Evolutionary conservation across 441 rosid genomes (phyloP).

Genomic region (Sinapis alba): DNA sequence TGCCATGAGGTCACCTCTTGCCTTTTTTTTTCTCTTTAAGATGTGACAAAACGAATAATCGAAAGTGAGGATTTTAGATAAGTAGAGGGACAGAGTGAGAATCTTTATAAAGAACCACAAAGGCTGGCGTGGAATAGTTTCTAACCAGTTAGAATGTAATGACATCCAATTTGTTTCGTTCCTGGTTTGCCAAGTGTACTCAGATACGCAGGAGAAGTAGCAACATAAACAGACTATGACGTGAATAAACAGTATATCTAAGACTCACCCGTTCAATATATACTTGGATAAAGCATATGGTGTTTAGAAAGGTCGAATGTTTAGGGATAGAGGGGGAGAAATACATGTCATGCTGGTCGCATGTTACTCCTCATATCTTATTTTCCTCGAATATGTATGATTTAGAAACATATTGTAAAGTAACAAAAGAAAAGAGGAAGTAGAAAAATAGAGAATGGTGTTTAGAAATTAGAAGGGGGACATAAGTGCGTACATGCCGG

Average conservation of each 20-base stretch:
- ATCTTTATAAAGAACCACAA: slow-evolving; percentile 5
- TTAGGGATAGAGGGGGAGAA: not conserved
- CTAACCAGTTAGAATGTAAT: slow-evolving; percentile 25
- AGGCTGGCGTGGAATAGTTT: slow-evolving; percentile 27
- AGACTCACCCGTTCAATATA: not conserved
- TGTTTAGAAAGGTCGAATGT: slow-evolving; percentile 1
- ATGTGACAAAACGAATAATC: not conserved
- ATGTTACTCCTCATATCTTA: not conserved
- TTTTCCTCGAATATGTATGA: not conserved
- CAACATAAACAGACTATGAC: not conserved
- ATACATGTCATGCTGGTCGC: slow-evolving; percentile 16
- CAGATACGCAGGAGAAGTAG: not conserved
- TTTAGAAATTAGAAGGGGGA: slow-evolving; percentile 4
- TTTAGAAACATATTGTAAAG: not conserved
- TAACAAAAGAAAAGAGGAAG: not conserved
- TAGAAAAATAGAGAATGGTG: slow-evolving; percentile 7
- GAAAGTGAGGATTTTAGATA: not conserved
- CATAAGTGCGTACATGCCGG: slow-evolving; percentile 25
- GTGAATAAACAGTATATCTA: not conserved
- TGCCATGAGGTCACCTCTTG: slow-evolving; percentile 11
- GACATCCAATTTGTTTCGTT: not conserved
- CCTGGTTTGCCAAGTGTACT: not conserved
- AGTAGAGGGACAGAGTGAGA: slow-evolving; percentile 4
- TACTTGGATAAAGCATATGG: not conserved
- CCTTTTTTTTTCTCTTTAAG: not conserved